phyloP scores from a whole-genome alignment of 805 yeast species.

The Komagataella populi region DNA sequence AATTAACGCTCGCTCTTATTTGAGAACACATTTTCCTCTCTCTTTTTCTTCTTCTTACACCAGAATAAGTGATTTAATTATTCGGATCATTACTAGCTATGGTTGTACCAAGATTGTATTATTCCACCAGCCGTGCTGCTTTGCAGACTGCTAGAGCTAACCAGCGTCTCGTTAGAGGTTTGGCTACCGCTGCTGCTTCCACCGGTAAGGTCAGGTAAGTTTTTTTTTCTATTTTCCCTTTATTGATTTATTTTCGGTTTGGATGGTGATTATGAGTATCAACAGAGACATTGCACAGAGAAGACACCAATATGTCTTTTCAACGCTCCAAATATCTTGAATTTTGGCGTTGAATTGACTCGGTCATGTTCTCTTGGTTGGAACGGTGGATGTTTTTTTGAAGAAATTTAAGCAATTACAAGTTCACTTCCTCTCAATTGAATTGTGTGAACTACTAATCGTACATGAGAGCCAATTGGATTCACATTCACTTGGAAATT shows the following conservation, averaged over 20 bases:
- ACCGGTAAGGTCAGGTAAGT: constrained; percentile 85
- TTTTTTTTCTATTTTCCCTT: not conserved
- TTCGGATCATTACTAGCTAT: constrained; percentile 9
- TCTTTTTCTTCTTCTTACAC: not conserved
- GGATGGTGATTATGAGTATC: not conserved
- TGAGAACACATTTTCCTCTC: not conserved
- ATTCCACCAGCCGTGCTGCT: constrained; percentile 70
- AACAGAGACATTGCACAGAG: not conserved
- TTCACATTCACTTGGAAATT: not conserved
- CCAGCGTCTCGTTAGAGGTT: constrained; percentile 58
- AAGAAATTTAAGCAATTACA: not conserved
- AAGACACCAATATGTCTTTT: not conserved
- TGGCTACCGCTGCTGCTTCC: constrained; percentile 66
- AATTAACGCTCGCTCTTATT: not conserved
- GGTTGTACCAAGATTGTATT: constrained; percentile 45
- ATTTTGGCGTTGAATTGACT: not conserved
- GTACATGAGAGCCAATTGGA: not conserved
- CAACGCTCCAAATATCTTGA: not conserved
- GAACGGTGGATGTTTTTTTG: not conserved
- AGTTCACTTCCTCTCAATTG: not conserved
- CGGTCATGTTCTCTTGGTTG: not conserved
- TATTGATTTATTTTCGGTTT: not conserved
- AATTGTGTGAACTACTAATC: not conserved
- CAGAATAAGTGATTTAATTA: not conserved
- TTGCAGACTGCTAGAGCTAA: constrained; percentile 81